Conservation (phyloP, 2,329 filamentous ascomycete genomes). For the Alternaria dauci region DNA sequence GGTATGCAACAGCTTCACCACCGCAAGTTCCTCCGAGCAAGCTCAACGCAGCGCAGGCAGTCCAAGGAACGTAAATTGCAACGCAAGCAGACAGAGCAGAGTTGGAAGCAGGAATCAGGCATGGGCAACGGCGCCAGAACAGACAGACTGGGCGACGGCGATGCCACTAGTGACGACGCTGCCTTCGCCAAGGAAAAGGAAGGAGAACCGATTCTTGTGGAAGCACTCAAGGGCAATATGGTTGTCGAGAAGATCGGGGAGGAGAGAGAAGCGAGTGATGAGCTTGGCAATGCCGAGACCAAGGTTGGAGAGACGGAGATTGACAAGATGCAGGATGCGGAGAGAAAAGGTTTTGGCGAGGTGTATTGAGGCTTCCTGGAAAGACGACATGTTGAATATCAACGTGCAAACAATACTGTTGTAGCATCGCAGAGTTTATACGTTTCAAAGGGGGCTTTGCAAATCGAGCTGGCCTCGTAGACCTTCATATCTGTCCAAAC, state of each 20-base stretch:
- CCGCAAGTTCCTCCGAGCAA: slow-evolving; percentile 36
- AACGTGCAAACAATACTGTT: background rate
- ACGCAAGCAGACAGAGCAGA: slow-evolving; percentile 45
- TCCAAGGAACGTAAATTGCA: slow-evolving; percentile 48
- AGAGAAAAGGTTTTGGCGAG: slow-evolving; percentile 43
- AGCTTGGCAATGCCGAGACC: slow-evolving; percentile 22
- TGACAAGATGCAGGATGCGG: slow-evolving; percentile 41
- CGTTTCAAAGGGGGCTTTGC: background rate
- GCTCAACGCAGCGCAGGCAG: slow-evolving; percentile 42
- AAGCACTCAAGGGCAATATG: slow-evolving; percentile 48
- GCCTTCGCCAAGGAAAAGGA: slow-evolving; percentile 10
- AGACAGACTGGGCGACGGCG: slow-evolving; percentile 56
- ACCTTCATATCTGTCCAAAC: background rate
- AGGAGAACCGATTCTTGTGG: slow-evolving; percentile 38
- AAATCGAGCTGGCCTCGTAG: background rate
- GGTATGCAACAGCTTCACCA: slow-evolving; percentile 45
- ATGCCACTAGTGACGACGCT: slow-evolving; percentile 35
- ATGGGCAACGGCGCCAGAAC: slow-evolving; percentile 57
- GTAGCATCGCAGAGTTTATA: background rate
- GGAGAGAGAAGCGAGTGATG: slow-evolving; percentile 28
- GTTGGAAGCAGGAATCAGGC: slow-evolving; percentile 58
- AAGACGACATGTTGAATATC: background rate
- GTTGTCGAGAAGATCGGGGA: slow-evolving; percentile 41
- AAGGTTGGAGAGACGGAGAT: slow-evolving; percentile 36
- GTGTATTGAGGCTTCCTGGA: slow-evolving; percentile 36